Conservation (phyloP, 2,329 filamentous ascomycete genomes). For the Cordyceps cicadae region DNA sequence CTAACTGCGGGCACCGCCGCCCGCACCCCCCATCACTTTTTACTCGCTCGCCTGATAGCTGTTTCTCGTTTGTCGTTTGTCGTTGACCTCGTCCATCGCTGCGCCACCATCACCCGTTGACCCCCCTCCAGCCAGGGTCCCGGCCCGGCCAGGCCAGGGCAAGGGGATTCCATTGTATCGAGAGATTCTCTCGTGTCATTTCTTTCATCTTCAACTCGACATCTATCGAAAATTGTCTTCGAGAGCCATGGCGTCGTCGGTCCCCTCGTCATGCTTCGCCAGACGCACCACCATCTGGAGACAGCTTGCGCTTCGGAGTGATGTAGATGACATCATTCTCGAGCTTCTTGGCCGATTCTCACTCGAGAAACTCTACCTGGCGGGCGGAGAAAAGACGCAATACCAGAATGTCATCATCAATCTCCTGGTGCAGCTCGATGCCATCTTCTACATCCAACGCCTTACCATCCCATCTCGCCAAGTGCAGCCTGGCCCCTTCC, state of each 20-base stretch:
- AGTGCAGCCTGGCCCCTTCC: slow-evolving; percentile 26
- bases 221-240: neutral
- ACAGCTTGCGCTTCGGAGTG: slow-evolving; percentile 29
- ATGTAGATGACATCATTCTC: slow-evolving; percentile 32
- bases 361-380: slow-evolving; percentile 32
- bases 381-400: slow-evolving; percentile 21
- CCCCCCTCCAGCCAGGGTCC: neutral
- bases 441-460: slow-evolving; percentile 32
- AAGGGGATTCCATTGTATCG: neutral
- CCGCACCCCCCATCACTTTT: neutral
- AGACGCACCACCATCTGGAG: slow-evolving; percentile 29
- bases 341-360: slow-evolving; percentile 35
- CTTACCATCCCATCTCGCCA: slow-evolving; percentile 30
- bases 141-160: neutral
- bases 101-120: neutral
- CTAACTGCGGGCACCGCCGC: slow-evolving; percentile 1
- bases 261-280: slow-evolving; percentile 28
- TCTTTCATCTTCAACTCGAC: neutral
- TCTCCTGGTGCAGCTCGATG: slow-evolving; percentile 29
- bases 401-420: slow-evolving; percentile 29
- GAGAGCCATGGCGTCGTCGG: slow-evolving; percentile 18
- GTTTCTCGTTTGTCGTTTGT: neutral
- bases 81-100: neutral
- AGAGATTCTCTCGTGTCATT: neutral
- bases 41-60: neutral